Conservation (phyloP, 495 filamentous ascomycete species). For the Aspergillus olivimuriae region DNA sequence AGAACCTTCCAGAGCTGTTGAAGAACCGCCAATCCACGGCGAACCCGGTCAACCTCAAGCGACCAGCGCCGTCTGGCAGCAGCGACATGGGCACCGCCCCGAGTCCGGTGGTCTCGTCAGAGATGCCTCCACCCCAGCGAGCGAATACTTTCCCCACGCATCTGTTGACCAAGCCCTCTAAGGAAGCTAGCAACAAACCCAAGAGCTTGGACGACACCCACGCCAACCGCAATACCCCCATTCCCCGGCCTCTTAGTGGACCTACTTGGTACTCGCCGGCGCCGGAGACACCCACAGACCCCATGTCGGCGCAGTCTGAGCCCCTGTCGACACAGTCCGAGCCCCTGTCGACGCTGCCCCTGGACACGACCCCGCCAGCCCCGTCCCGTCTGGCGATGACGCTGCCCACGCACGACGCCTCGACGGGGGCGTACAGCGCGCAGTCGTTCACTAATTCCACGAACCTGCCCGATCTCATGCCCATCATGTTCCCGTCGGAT, state of each 20-base stretch:
- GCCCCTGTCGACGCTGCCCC: conserved; percentile 20
- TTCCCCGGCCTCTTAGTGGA: conserved; percentile 14
- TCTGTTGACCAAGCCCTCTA: conserved; percentile 18
- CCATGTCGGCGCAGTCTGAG: conserved; percentile 28
- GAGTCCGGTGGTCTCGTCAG: conserved; percentile 10
- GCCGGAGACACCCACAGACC: conserved; percentile 25
- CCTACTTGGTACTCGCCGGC: conserved; percentile 26
- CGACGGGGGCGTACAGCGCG: conserved; percentile 20
- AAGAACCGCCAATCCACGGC: conserved; percentile 47
- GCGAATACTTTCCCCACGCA: conserved; percentile 44
- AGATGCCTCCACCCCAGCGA: conserved; percentile 33
- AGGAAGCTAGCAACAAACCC: conserved; percentile 18
- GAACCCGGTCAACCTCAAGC: conserved; percentile 35
- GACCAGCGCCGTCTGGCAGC: conserved; percentile 26
- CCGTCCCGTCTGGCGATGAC: conserved; percentile 13
- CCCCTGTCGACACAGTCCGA: conserved; percentile 24
- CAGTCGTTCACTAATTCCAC: conserved; percentile 28
- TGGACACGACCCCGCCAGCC: conserved; percentile 17
- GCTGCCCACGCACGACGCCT: conserved; percentile 9
- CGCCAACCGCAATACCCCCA: conserved; percentile 12
- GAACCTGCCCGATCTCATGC: conserved; percentile 65
- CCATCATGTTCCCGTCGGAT: conserved; percentile 87
- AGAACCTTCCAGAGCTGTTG: conserved; percentile 67
- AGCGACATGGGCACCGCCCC: conserved; percentile 20
- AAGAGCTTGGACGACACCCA: conserved; percentile 31